Conservation (phyloP, 2,329 filamentous ascomycete species). For the Clonostachys solani region DNA sequence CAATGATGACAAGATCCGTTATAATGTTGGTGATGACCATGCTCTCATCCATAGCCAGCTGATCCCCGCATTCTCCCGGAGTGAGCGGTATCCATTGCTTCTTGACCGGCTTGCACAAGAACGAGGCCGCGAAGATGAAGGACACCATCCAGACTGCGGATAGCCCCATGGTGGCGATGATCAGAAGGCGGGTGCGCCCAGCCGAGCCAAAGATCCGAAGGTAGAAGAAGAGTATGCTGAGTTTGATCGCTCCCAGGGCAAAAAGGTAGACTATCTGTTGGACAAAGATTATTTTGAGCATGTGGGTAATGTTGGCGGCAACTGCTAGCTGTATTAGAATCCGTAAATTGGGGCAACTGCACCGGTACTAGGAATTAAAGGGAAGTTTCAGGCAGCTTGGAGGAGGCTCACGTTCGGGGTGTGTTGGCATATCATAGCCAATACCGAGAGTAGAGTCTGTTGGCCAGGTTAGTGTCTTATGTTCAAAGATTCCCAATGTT, state of each 20-base stretch:
- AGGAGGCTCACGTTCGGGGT: background rate
- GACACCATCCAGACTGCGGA: background rate
- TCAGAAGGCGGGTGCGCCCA: slow-evolving; percentile 50
- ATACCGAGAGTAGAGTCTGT: no score
- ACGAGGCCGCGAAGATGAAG: background rate
- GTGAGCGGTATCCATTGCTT: background rate
- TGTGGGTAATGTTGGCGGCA: background rate
- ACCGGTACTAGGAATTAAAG: background rate
- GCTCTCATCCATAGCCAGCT: slow-evolving; percentile 9
- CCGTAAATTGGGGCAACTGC: background rate
- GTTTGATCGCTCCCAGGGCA: background rate
- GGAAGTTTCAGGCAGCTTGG: background rate
- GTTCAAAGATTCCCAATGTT: background rate
- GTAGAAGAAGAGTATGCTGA: background rate
- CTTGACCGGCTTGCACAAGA: background rate
- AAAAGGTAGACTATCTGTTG: background rate
- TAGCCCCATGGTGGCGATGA: slow-evolving; percentile 71
- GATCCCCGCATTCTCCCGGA: background rate
- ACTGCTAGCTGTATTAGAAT: background rate
- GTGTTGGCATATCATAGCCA: background rate
- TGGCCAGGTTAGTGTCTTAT: background rate
- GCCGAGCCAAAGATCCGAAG: slow-evolving; percentile 56
- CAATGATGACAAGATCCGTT: slow-evolving; percentile 26
- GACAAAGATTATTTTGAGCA: background rate
- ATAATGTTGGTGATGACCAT: slow-evolving; percentile 23